Percentiles rank a stretch among this genome's conserved stretches.
Conservation (phyloP, 1,284 basidiomycete genomes). For the Inonotus hispidus region DNA sequence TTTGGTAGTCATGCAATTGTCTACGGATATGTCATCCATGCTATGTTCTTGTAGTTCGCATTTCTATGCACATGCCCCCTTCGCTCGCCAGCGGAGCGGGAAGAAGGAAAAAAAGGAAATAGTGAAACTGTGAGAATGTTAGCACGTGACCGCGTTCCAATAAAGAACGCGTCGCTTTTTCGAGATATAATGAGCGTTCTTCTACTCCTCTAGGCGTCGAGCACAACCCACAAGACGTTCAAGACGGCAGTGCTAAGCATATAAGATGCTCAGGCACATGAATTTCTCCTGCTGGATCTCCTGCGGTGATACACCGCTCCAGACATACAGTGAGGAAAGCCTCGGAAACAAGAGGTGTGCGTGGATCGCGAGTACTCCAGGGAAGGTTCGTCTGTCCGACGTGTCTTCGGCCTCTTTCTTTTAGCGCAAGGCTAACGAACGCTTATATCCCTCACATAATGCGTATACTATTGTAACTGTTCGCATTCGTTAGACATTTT, state of each 20-base stretch:
- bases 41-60: neutral
- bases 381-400: constrained; percentile 2
- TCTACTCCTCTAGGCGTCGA: neutral
- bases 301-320: neutral
- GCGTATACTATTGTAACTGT: neutral
- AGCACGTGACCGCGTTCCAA: neutral
- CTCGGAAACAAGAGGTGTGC: constrained; percentile 8
- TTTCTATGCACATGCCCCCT: constrained; percentile 7
- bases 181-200: neutral
- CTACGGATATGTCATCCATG: neutral
- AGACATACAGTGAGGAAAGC: constrained; percentile 5
- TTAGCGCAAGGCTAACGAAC: neutral
- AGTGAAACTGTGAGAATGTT: neutral
- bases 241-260: neutral
- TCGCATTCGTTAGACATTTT: constrained; percentile 12
- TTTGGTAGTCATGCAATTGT: neutral
- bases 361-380: constrained; percentile 16
- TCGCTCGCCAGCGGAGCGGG: too few relatives aligned
- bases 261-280: constrained; percentile 1
- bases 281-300: constrained; percentile 9
- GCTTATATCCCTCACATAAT: neutral
- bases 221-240: too few relatives aligned
- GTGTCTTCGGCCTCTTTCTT: neutral
- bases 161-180: neutral
- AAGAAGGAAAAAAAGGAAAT: too few relatives aligned